phyloP scores from a whole-genome alignment of 176 grass and related monocot species.

The maize (Zea mays) region Zm-B73-REFERENCE-NAM-5.0 NC_050100.1:80866001-80866500 shows the following conservation, averaged over 20 bases:
- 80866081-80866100: conserved; percentile 87
- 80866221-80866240: background rate
- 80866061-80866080: conserved; percentile 70
- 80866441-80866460: conserved; percentile 70
- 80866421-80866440: conserved; percentile 61
- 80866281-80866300: conserved; percentile 63
- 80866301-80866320: conserved; percentile 82
- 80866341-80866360: conserved; percentile 78
- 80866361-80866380: conserved; percentile 67
- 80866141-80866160: conserved; percentile 73
- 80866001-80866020: conserved; percentile 1
- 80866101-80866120: conserved; percentile 84
- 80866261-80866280: conserved; percentile 48
- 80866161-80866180: conserved; percentile 85
- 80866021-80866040: conserved; percentile 9
- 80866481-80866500: background rate
- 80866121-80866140: conserved; percentile 81
- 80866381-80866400: conserved; percentile 69
- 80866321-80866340: conserved; percentile 76
- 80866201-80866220: background rate
- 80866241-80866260: conserved; percentile 1
- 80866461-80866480: background rate
- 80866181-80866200: conserved; percentile 73
- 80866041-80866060: conserved; percentile 40
- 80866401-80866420: conserved; percentile 74